A percentile compares a stretch with the other conserved stretches of the same genome.
These are phyloP conservation scores for Sporothrix mexicana DNA, from an alignment of 2,329 filamentous ascomycete species.

Conservation along the genomic window DNA sequence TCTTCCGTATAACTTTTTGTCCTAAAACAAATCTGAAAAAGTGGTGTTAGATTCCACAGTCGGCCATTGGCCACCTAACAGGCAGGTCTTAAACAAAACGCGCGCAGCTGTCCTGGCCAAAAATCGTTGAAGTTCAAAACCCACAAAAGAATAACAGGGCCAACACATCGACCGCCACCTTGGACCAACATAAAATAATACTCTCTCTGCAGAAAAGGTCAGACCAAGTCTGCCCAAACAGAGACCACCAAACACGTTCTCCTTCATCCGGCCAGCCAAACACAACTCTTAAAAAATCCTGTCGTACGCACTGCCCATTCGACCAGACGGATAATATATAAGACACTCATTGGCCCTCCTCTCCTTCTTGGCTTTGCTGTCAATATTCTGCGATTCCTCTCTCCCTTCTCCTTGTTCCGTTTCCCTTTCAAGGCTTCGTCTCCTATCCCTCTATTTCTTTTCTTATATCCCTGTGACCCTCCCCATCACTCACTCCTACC, in stretches of 20 bases:
- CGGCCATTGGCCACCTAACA: constrained; percentile 1
- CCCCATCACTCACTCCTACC: background rate
- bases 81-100: background rate
- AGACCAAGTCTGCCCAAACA: background rate
- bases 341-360: constrained; percentile 9
- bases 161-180: background rate
- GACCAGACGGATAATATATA: background rate
- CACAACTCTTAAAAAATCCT: background rate
- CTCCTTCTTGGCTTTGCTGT: background rate
- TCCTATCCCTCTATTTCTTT: too few relatives aligned
- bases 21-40: background rate
- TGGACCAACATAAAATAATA: background rate
- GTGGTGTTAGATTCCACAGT: background rate
- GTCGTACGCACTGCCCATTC: constrained; percentile 3
- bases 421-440: too few relatives aligned
- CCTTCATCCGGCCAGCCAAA: constrained; percentile 9
- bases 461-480: background rate
- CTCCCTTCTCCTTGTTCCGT: background rate
- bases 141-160: constrained; percentile 18
- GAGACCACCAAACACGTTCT: background rate
- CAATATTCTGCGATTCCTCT: background rate
- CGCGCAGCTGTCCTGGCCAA: constrained; percentile 9
- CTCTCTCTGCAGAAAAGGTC: background rate
- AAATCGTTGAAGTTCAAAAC: background rate
- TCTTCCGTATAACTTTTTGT: background rate